Base-by-base conservation (phyloP, 1,139 yeast genomes). In the Hanseniaspora gamundiae region DNA sequence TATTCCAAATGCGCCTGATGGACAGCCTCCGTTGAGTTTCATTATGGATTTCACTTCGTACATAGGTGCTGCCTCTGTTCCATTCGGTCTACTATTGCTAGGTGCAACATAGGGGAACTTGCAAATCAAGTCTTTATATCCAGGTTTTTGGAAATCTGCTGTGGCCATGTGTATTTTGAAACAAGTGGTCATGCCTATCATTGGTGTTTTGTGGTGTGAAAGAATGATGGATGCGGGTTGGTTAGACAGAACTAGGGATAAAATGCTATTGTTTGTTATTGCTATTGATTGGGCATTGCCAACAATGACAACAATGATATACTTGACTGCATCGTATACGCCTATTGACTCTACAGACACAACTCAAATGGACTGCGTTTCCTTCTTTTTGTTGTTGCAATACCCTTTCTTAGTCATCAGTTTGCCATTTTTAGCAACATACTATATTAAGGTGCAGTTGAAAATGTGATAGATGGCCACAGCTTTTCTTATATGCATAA, bases 81-180 rank as follows among this genome's bases (percentile, higher is more conserved):
- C 96, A 0, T 66, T 85, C 49, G 96, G 96, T 2, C 68, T 88
- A 47, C 59, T 84, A 42, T 59, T 88, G 47, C 62, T 88, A 31
- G 97, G 97, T 2, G 94, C 93, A 11, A 85, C 95, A 3, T 74
- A 88, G 40, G 80, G 94, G 0, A 66, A 95, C 41, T 68, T 88
- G 42, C 68, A 73, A 48, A 65, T 86, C 24, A 70, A 69, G 14
- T 59, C 67, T 14, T 65, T 86, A 56, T 82, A 86, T 10, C 65
- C 69, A 2, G 86, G 87, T 2, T 77, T 84, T 58, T 81, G 94
- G 85, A 74, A 76, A 55, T 64, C 76, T 2, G 69, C 80, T 0
- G 51, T 69, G 1, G 50, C 67, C 4, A 55, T 78, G 49, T 68
- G 71, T 0, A 10, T 70, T 2, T 54, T 74, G 43, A 70, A 75